Evolutionary conservation across 2,329 filamentous ascomycete species (phyloP).

Genomic region (Aspergillus sp.): DNA sequence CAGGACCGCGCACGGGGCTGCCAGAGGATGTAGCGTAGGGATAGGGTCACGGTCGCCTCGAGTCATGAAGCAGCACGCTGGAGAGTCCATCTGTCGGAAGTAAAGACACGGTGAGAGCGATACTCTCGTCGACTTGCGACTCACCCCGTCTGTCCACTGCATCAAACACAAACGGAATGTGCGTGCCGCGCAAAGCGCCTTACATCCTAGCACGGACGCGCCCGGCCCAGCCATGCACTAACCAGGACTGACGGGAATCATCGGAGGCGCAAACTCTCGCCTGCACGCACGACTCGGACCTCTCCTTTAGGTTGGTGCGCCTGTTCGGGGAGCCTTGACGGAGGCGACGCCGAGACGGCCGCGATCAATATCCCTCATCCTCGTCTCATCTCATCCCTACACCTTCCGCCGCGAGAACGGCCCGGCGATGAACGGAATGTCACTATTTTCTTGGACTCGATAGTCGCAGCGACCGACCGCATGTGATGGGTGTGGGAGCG

Average conservation of each 20-base stretch:
- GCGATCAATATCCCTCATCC: neutral
- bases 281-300: neutral
- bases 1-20: conserved; percentile 21
- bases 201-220: neutral
- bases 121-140: too few species aligned
- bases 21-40: conserved; percentile 23
- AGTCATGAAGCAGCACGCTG: neutral
- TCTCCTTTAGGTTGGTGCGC: neutral
- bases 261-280: neutral
- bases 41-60: conserved; percentile 15
- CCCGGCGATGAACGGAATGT: too few species aligned
- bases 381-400: neutral
- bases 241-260: neutral
- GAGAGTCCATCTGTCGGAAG: neutral
- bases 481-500: neutral
- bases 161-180: too few species aligned
- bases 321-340: neutral
- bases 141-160: too few species aligned
- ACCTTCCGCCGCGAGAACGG: neutral
- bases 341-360: neutral
- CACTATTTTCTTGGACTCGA: neutral
- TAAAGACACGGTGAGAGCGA: too few species aligned
- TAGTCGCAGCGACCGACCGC: neutral
- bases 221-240: neutral
- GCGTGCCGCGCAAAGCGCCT: neutral